Percentiles rank a stretch among this genome's conserved stretches.
Evolutionary conservation across 306 rosid genomes (phyloP).

Genomic region (Cicer yamashitae): DNA sequence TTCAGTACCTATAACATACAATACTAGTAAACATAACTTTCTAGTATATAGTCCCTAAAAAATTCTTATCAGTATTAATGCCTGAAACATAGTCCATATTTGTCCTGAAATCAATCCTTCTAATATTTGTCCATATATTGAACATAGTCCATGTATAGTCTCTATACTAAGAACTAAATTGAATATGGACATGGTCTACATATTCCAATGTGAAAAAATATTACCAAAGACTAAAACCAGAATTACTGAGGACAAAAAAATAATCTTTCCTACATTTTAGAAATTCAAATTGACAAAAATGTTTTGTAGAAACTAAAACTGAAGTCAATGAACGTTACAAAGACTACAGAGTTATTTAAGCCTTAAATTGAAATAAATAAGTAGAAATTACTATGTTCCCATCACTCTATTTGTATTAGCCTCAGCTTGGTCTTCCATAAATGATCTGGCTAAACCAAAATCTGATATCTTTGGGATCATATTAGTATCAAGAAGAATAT

Average conservation of each 20-base stretch:
- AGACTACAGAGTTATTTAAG: not conserved
- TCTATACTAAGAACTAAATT: no score
- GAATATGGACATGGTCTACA: no score
- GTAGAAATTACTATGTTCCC: constrained; percentile 23
- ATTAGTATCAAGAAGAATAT: constrained; percentile 26
- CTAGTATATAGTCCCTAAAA: not conserved
- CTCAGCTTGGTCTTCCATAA: constrained; percentile 24
- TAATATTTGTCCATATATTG: not conserved
- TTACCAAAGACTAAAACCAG: not conserved
- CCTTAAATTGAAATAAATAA: not conserved
- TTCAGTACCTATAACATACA: not conserved
- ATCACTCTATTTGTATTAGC: constrained; percentile 37
- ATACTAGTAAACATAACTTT: not conserved
- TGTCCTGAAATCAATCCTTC: not conserved
- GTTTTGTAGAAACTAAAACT: not conserved
- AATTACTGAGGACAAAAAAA: constrained; percentile 17
- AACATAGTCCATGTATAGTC: no score
- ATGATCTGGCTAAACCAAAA: constrained; percentile 37
- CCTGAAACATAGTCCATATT: not conserved
- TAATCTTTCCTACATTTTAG: not conserved
- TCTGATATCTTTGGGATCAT: constrained; percentile 41
- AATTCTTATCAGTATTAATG: not conserved
- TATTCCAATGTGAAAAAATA: not conserved
- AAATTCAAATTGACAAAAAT: not conserved
- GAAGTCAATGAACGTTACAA: no score